phyloP scores from a whole-genome alignment of 202 grass and related monocot genomes.

The Miscanthus sacchariflorus region DNA sequence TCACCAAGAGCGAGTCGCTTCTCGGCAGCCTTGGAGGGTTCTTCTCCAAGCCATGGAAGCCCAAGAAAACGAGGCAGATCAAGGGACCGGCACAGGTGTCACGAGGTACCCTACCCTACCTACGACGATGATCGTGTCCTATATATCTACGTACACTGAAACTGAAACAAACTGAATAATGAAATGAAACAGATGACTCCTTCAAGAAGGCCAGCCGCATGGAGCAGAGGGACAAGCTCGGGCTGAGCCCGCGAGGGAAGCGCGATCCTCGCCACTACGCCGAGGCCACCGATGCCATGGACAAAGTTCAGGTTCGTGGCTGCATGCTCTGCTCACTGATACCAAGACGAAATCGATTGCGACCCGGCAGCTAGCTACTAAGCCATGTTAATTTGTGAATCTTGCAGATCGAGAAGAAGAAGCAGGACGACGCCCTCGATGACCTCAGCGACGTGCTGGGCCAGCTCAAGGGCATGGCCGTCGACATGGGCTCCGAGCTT shows the following conservation, averaged over 20 bases:
- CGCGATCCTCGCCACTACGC: conserved; percentile 44
- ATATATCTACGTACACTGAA: too few relatives aligned
- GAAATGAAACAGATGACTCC: conserved; percentile 59
- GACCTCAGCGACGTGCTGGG: conserved; percentile 86
- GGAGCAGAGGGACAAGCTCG: conserved; percentile 77
- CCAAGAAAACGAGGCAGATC: conserved; percentile 92
- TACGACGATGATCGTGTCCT: too few relatives aligned
- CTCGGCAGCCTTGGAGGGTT: conserved; percentile 87
- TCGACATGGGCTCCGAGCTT: conserved; percentile 92
- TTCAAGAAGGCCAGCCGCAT: conserved; percentile 63
- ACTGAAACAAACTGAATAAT: too few relatives aligned
- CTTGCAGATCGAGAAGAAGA: conserved; percentile 82
- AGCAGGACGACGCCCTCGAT: conserved; percentile 87
- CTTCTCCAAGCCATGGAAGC: conserved; percentile 93
- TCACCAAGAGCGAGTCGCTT: conserved; percentile 81
- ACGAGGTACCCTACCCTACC: background rate
- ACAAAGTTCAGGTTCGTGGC: conserved; percentile 73
- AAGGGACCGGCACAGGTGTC: conserved; percentile 71
- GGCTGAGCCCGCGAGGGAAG: conserved; percentile 56
- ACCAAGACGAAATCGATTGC: background rate
- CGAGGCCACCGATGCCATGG: conserved; percentile 61
- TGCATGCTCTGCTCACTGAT: background rate
- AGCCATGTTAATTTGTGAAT: background rate
- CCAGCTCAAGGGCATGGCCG: conserved; percentile 91
- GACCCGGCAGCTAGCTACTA: background rate